Evolutionary conservation across 345 rosid genomes (phyloP), one percentile per base, ranked within the genome.

Genomic region (Citrus maxima): DNA sequence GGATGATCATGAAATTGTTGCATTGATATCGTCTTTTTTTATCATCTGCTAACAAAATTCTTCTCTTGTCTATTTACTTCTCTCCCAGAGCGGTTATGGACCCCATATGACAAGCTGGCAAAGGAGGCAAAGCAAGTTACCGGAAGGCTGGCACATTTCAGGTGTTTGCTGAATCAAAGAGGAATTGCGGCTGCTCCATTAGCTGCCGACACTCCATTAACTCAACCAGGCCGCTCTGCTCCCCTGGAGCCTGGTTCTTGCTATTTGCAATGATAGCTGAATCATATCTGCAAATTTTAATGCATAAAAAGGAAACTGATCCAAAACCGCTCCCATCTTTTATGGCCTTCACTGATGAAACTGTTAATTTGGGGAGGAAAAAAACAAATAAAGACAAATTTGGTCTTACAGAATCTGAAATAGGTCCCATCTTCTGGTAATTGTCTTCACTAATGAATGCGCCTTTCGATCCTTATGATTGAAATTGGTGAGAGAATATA

Each of bases 131-230:
- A 58, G 55, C 70, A 82, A 72, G 94, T 88, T 65, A 63, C 74
- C 2, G 62, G 67, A 65, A 89, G 97, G 81, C 83, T 90, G 77
- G 84, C 92, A 77, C 84, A 88, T 72, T 92, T 92, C 82, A 87
- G 97, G 82, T 92, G 97, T 70, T 80, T 92, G 78, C 70, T 92
- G 77, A 88, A 90, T 87, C 84, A 86, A 85, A 84, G 97, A 83
- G 94, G 94, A 78, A 82, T 92, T 38, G 90, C 91, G 19, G 96
- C 96, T 59, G 89, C 89, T 64, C 93, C 94, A 7, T 34, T 90
- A 64, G 12, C 13, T 40, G 46, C 46, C 46, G 13, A 10, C 46
- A 10, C 46, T 71, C 93, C 94, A 7, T 34, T 90, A 64, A 75
- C 62, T 34, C 91, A 85, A 73, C 83, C n/a, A 0, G 93, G 93